phyloP scores from a whole-genome alignment of 2,329 filamentous ascomycete genomes.

The Dactylellina leptospora region DNA sequence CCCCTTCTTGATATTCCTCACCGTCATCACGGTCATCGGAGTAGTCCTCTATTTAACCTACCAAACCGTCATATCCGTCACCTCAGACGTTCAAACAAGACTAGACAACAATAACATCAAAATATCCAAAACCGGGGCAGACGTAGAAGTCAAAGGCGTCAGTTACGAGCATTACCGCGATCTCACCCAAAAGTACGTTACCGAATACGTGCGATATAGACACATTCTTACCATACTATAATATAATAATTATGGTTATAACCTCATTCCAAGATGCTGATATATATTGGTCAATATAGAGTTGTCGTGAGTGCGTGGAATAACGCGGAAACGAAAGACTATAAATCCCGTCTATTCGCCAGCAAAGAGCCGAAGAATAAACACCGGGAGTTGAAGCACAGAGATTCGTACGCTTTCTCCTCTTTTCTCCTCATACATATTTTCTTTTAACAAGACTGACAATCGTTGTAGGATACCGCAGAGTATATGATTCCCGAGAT shows the following conservation, averaged over 20 bases:
- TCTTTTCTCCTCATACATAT: too few relatives aligned
- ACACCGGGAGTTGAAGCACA: background rate
- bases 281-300: conserved; percentile 2
- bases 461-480: background rate
- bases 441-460: too few relatives aligned
- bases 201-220: background rate
- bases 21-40: conserved; percentile 27
- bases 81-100: conserved; percentile 9
- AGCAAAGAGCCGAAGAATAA: too few relatives aligned
- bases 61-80: conserved; percentile 17
- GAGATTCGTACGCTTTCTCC: background rate
- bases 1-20: conserved; percentile 22
- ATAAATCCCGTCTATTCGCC: conserved; percentile 21
- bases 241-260: background rate
- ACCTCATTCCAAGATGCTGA: background rate
- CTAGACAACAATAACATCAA: conserved; percentile 32
- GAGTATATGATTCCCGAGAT: background rate
- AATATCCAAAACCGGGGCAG: conserved; percentile 29
- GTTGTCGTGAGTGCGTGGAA: conserved; percentile 47
- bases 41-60: conserved; percentile 38
- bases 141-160: conserved; percentile 38
- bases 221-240: background rate
- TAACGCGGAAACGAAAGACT: conserved; percentile 46
- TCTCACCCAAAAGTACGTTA: conserved; percentile 43
- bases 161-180: conserved; percentile 48